Evolutionary conservation across 768 basidiomycete species (phyloP).

Genomic region (Mycena rebaudengoi): DNA sequence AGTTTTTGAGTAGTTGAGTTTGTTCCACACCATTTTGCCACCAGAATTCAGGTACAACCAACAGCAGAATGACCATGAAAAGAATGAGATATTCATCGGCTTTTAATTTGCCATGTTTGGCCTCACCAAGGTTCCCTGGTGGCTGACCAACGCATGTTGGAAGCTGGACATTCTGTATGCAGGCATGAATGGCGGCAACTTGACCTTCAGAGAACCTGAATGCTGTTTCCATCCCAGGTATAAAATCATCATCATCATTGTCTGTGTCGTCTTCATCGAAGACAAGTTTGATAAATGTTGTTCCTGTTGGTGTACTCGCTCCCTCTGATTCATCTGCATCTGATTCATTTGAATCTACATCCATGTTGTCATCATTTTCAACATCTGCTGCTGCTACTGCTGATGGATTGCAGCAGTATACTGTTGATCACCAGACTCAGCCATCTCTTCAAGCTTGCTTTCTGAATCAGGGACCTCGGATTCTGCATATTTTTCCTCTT

Average conservation of each 20-base stretch:
- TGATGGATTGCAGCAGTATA: too few species aligned
- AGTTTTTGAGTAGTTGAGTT: conserved; percentile 10
- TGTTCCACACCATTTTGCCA: neutral
- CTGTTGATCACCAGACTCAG: too few species aligned
- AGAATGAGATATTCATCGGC: conserved; percentile 26
- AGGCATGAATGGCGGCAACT: neutral
- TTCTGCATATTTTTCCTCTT: neutral
- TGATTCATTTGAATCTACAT: neutral
- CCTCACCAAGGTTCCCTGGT: conserved; percentile 27
- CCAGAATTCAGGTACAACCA: conserved; percentile 15
- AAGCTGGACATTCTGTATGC: conserved; percentile 9
- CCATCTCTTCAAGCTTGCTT: neutral
- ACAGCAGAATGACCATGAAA: conserved; percentile 19
- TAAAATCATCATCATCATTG: neutral
- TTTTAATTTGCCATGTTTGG: conserved; percentile 28
- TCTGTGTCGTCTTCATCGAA: neutral
- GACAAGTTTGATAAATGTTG: neutral
- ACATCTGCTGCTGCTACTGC: too few species aligned
- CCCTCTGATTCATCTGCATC: neutral
- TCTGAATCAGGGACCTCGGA: conserved; percentile 6
- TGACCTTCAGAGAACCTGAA: neutral
- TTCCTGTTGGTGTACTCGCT: neutral
- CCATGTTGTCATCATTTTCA: neutral
- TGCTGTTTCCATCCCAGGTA: neutral
- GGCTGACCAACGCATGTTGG: conserved; percentile 25